Evolutionary conservation across 2,329 filamentous ascomycete species (phyloP), one percentile per base, ranked within the genome.

Genomic region (Tothia fuscella): DNA sequence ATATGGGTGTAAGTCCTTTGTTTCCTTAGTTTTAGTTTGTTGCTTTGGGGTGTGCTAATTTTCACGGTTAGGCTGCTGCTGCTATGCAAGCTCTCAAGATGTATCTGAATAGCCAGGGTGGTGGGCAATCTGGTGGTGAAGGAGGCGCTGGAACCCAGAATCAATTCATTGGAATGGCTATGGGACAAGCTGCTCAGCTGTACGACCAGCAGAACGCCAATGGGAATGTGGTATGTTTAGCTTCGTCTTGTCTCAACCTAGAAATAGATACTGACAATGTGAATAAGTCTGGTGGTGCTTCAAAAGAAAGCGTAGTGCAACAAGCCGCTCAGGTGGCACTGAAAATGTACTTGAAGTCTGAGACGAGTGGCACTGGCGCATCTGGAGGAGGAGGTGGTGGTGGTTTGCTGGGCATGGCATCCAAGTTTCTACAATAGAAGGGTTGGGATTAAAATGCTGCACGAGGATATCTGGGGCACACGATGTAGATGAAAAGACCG

Each of bases 271-370:
- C 67, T 7, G 59, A 42, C n/a, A n/a, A 26, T n/a, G 10, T 21
- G 9, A 37, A 10, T 10, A 21, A 33, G 26, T 12, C 70, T 49
- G 50, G 68, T 72, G 50, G 19, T 70, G 74, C 80, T 4, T 82
- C 75, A 62, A 94, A 94, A 73, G 77, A 94, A 62, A 78, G 77
- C 36, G 85, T 78, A 38, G 67, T 95, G 35, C 77, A 82, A 56
- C 69, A 78, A 59, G 88, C 88, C 3, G 87, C 78, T 2, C 80
- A 93, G 70, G 81, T 84, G 73, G 88, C 87, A 3, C 61, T 94
- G 52, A 87, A 93, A 73, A 82, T 94, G 76, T 94, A 88, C 61
- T 65, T 93, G 67, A 88, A 93, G 74, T 77, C 73, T 51, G 72
- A 86, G 57, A 61, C 61, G 56, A 62, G 66, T 21, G 62, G 63